phyloP scores from a whole-genome alignment of 305 asterid genomes.

The Fraxinus floribunda region DNA sequence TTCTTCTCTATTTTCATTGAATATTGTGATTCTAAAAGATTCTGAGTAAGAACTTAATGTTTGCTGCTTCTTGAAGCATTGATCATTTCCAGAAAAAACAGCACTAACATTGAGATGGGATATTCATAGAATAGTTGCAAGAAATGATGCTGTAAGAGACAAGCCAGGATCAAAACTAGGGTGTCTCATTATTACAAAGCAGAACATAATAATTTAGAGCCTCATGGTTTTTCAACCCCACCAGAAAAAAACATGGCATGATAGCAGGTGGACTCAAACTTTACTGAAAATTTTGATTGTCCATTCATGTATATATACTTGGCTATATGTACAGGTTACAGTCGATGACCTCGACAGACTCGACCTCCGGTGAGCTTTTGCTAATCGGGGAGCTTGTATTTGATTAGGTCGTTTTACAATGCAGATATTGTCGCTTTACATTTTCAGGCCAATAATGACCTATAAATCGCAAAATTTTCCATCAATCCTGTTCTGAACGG shows the following conservation, averaged over 20 bases:
- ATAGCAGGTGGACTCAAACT: slow-evolving; percentile 15
- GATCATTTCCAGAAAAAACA: slow-evolving; percentile 26
- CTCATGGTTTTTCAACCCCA: slow-evolving; percentile 29
- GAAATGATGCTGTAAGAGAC: slow-evolving; percentile 24
- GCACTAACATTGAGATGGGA: slow-evolving; percentile 24
- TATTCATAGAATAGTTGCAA: slow-evolving; percentile 17
- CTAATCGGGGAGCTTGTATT: slow-evolving; percentile 46
- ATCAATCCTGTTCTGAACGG: slow-evolving; percentile 77
- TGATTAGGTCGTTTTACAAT: slow-evolving; percentile 9
- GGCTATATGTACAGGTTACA: slow-evolving; percentile 64
- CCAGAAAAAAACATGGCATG: slow-evolving; percentile 2
- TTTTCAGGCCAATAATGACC: slow-evolving; percentile 28
- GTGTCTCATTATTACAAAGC: slow-evolving; percentile 23
- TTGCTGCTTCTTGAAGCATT: slow-evolving; percentile 44
- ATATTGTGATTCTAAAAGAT: neutral
- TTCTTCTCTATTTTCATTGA: neutral
- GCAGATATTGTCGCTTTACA: slow-evolving; percentile 47
- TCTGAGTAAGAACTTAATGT: slow-evolving; percentile 20
- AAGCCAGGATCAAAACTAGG: neutral
- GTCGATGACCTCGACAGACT: slow-evolving; percentile 32
- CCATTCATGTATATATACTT: slow-evolving; percentile 46
- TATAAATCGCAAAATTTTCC: slow-evolving; percentile 64
- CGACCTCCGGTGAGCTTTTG: slow-evolving; percentile 53
- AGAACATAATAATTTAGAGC: slow-evolving; percentile 29
- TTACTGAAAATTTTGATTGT: slow-evolving; percentile 23